Conservation (phyloP, 2,329 filamentous ascomycete genomes). For the Colletotrichum agaves region DNA sequence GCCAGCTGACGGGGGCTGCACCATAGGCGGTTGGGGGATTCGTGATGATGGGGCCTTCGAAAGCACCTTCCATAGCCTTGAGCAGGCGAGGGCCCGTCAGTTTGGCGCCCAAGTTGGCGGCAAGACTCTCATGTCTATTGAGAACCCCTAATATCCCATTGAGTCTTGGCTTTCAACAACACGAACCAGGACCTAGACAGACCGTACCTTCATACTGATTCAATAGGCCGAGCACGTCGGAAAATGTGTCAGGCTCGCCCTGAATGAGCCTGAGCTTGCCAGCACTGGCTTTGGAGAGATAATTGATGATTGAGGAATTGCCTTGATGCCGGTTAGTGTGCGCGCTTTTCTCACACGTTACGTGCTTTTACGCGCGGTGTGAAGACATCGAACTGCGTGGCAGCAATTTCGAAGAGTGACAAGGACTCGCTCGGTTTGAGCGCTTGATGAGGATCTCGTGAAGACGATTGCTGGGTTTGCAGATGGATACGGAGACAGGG, state of each 20-base stretch:
- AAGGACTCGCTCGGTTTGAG: constrained; percentile 9
- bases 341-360: no score
- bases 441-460: not conserved
- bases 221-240: constrained; percentile 77
- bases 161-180: constrained; percentile 17
- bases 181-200: constrained; percentile 11
- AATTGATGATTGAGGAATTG: constrained; percentile 59
- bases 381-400: not conserved
- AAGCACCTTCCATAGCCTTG: constrained; percentile 86
- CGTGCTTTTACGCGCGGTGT: no score
- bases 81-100: constrained; percentile 84
- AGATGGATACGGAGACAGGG: not conserved
- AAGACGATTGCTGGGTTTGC: not conserved
- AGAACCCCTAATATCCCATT: constrained; percentile 68
- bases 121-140: constrained; percentile 86
- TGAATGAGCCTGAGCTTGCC: constrained; percentile 62
- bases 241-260: constrained; percentile 73
- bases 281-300: constrained; percentile 57
- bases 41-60: constrained; percentile 79
- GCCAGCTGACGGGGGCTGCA: constrained; percentile 73
- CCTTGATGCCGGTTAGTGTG: constrained; percentile 32
- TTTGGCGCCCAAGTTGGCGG: constrained; percentile 84
- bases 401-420: constrained; percentile 6
- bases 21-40: constrained; percentile 64
- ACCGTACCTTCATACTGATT: constrained; percentile 77